phyloP scores from a whole-genome alignment of 768 basidiomycete genomes.

The Daedaleopsis sinensis region DNA sequence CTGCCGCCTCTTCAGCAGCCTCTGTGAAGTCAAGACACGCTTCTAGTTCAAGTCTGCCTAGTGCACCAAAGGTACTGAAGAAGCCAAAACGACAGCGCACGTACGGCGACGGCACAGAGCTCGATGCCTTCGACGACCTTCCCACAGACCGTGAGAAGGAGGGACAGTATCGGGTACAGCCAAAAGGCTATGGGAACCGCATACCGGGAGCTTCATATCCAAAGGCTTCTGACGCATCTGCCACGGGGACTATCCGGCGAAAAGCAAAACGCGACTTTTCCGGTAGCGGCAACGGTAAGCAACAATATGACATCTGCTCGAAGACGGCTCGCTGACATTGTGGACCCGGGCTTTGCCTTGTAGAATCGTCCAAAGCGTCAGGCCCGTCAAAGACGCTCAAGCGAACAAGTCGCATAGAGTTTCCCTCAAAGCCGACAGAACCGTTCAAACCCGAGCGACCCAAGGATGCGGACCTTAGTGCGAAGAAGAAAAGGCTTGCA shows the following conservation, averaged over 20 bases:
- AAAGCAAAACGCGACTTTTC: conserved; percentile 55
- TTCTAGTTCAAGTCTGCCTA: conserved; percentile 44
- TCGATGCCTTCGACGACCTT: conserved; percentile 87
- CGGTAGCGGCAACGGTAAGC: conserved; percentile 46
- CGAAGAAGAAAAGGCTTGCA: conserved; percentile 55
- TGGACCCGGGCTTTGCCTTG: neutral
- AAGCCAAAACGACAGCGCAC: conserved; percentile 76
- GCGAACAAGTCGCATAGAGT: conserved; percentile 60
- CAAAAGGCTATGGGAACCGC: conserved; percentile 68
- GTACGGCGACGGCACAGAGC: conserved; percentile 88
- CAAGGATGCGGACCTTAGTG: conserved; percentile 28
- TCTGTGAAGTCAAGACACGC: conserved; percentile 32
- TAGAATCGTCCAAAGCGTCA: conserved; percentile 20
- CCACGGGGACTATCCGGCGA: conserved; percentile 62
- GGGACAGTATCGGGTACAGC: conserved; percentile 71
- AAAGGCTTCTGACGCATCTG: conserved; percentile 41
- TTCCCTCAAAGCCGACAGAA: conserved; percentile 41
- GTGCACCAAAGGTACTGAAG: conserved; percentile 66
- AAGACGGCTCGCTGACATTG: neutral
- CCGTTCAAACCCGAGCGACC: conserved; percentile 10
- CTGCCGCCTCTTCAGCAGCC: conserved; percentile 36
- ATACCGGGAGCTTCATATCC: conserved; percentile 56
- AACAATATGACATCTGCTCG: neutral
- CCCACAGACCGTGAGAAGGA: conserved; percentile 86
- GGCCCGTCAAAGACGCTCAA: conserved; percentile 56